phyloP scores from a whole-genome alignment of 2,329 filamentous ascomycete genomes.

The Aspergillus tamarii region DNA sequence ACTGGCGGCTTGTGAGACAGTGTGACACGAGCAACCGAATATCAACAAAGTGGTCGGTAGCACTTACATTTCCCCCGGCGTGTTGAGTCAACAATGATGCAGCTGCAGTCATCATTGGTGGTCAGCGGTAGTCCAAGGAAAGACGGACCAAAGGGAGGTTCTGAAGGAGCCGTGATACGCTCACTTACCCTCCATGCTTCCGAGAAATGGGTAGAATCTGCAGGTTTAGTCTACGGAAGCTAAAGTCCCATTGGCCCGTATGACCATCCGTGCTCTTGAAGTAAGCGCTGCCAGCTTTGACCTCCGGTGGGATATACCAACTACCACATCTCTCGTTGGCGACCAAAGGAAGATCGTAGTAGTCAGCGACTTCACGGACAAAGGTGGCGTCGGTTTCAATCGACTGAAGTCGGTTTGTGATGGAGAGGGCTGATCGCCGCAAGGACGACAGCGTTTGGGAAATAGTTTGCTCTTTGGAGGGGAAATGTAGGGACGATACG shows the following conservation, averaged over 20 bases:
- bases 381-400: constrained; percentile 78
- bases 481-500: constrained; percentile 56
- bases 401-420: constrained; percentile 79
- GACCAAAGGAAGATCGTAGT: constrained; percentile 68
- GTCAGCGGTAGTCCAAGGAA: constrained; percentile 15
- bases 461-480: constrained; percentile 61
- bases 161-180: constrained; percentile 21
- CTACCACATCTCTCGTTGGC: constrained; percentile 95
- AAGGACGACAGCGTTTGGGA: constrained; percentile 71
- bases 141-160: neutral
- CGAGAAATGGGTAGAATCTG: constrained; percentile 74
- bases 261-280: constrained; percentile 99
- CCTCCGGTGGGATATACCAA: constrained; percentile 78
- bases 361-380: constrained; percentile 60
- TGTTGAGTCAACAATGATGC: constrained; percentile 89
- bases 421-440: constrained; percentile 74
- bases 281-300: constrained; percentile 76
- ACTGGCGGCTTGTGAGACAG: constrained; percentile 47
- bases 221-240: constrained; percentile 79
- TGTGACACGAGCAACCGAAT: constrained; percentile 11
- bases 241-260: constrained; percentile 87
- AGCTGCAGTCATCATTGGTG: constrained; percentile 30
- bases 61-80: constrained; percentile 78
- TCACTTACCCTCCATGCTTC: constrained; percentile 64
- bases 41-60: constrained; percentile 3